Conservation (phyloP, 768 basidiomycete species). For the Xerocomellus dryophilus region DNA sequence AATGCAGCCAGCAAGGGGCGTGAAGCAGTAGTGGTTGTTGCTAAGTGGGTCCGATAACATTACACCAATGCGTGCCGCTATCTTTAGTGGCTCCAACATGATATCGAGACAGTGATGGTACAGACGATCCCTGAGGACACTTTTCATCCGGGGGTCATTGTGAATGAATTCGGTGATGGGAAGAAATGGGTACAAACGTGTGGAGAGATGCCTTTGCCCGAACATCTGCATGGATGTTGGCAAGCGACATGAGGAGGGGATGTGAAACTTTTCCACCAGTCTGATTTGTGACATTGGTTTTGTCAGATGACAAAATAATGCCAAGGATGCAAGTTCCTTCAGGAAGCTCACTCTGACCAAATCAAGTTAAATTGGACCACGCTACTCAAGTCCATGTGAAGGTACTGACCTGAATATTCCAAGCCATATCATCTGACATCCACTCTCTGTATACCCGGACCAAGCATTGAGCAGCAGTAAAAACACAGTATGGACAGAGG, state of each 20-base stretch:
- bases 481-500: constrained; percentile 16
- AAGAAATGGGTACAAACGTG: background rate
- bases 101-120: constrained; percentile 21
- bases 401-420: constrained; percentile 25
- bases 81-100: constrained; percentile 16
- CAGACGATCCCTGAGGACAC: constrained; percentile 16
- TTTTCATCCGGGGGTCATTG: background rate
- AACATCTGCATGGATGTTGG: background rate
- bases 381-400: no score
- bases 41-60: constrained; percentile 30
- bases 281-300: background rate
- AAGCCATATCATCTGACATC: constrained; percentile 25
- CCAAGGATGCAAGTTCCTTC: background rate
- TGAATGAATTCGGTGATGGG: constrained; percentile 20
- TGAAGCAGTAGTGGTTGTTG: background rate
- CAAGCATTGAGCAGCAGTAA: constrained; percentile 2
- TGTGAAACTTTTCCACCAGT: background rate
- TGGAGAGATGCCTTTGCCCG: background rate
- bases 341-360: background rate
- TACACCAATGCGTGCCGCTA: constrained; percentile 8
- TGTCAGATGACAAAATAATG: background rate
- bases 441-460: constrained; percentile 19
- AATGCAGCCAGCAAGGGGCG: constrained; percentile 12
- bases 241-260: background rate
- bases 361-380: background rate